Evolutionary conservation across 371 early-diverging fungal species (phyloP).

Genomic region (Parasitella parasitica): DNA sequence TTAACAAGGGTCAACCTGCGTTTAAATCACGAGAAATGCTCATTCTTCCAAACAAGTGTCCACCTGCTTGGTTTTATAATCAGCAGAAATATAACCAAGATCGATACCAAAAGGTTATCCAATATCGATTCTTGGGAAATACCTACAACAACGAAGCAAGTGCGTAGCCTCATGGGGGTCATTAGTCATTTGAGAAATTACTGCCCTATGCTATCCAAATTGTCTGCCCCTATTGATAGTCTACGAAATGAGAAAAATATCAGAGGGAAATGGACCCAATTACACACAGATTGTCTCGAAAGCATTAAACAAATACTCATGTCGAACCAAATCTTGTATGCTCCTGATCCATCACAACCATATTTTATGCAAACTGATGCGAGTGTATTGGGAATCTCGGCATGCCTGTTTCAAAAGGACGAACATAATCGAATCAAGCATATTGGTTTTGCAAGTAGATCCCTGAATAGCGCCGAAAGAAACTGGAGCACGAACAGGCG

Average conservation of each 20-base stretch:
- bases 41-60: neutral
- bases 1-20: constrained; percentile 10
- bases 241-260: neutral
- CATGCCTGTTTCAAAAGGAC: neutral
- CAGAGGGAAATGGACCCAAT: neutral
- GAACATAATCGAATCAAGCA: neutral
- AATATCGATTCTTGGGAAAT: constrained; percentile 9
- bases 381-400: neutral
- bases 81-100: neutral
- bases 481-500: neutral
- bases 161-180: constrained; percentile 20
- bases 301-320: neutral
- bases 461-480: neutral
- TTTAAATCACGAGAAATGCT: constrained; percentile 20
- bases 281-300: neutral
- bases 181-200: constrained; percentile 23
- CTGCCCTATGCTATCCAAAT: neutral
- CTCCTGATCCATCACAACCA: neutral
- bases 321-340: neutral
- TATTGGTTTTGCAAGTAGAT: constrained; percentile 5
- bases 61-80: constrained; percentile 13
- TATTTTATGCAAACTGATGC: neutral
- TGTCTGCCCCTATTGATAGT: neutral
- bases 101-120: constrained; percentile 11
- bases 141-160: constrained; percentile 13